Base-by-base conservation (phyloP, 345 rosid genomes). In the Eucalyptus dawsonii region DNA sequence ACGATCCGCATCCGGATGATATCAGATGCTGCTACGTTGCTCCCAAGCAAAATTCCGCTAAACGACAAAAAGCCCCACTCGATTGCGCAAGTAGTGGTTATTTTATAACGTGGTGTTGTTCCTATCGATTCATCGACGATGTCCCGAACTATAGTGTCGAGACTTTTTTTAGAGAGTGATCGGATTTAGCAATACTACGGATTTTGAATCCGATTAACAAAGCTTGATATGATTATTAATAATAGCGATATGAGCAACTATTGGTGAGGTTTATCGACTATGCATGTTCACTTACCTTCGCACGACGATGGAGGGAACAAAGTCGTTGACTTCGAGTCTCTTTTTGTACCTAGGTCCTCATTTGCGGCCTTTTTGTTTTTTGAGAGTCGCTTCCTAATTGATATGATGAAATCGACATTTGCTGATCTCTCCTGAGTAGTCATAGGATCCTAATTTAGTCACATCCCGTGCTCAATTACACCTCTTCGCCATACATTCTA, bases 171-270 rank as follows among this genome's bases (percentile, higher is more conserved):
- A 19, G 56, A 14, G 9, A n/a, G 21, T 4, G 21, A n/a, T n/a
- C 2, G 0, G 14, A 56, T 24, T 24, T 56, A 8, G 76, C 19
- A 5, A 14, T 14, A 1, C 2, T 15, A n/a, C 7, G 21, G 3
- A n/a, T n/a, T 65, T 65, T 8, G 19, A 14, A 65, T 65, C 1
- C 3, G 11, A 1, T 6, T n/a, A 65, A 8, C 3, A 65, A 65
- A 65, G 37, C 3, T n/a, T 4, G 21, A 62, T n/a, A 62, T 62
- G 34, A 14, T 62, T 62, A 29, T 62, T 19, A 53, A 8, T 53
- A 2, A 53, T 53, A 10, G 1, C 4, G 1, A 29, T 14, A 29
- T 0, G 19, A 29, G 34, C 34, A 4, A 2, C 19, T 62, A 29
- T 14, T 5, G 9, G 2, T 62, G 17, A 29, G 17, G 72, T 62